Percentiles rank a stretch among this genome's conserved stretches.
Conservation (phyloP, 768 basidiomycete species). For the Lactarius sp. region DNA sequence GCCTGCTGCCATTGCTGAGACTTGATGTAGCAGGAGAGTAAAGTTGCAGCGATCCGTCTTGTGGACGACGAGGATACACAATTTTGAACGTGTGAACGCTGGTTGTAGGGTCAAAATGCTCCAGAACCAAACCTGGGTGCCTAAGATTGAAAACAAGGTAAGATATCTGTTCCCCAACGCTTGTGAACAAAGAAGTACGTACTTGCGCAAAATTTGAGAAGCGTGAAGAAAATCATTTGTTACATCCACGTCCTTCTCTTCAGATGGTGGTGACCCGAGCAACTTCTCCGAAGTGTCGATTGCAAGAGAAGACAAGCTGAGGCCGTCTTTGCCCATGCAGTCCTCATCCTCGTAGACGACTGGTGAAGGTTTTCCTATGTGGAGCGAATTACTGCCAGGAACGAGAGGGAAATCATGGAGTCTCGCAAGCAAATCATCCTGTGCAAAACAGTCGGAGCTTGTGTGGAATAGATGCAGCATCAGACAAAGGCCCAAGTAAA, state of each 20-base stretch:
- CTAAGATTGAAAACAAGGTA: neutral
- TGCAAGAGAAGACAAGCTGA: neutral
- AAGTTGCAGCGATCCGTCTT: neutral
- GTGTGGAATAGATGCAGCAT: neutral
- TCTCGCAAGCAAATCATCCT: slow-evolving; percentile 11
- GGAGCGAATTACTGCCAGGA: neutral
- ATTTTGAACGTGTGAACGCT: slow-evolving; percentile 22
- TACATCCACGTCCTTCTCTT: neutral
- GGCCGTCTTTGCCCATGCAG: neutral
- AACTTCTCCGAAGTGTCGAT: neutral
- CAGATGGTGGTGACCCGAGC: neutral
- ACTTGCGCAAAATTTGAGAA: slow-evolving; percentile 10
- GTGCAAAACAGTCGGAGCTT: slow-evolving; percentile 12
- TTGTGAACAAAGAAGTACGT: neutral
- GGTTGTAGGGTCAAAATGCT: slow-evolving; percentile 12
- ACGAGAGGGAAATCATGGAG: slow-evolving; percentile 11
- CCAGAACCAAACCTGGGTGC: slow-evolving; percentile 19
- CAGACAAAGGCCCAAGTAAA: neutral
- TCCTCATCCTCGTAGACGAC: neutral
- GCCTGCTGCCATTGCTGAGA: slow-evolving; percentile 17
- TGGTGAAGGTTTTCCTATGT: neutral
- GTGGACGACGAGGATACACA: neutral
- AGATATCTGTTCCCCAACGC: neutral
- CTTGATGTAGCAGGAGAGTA: neutral
- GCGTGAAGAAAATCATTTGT: neutral